phyloP scores from a whole-genome alignment of 768 basidiomycete genomes.

The Suillus occidentalis region DNA sequence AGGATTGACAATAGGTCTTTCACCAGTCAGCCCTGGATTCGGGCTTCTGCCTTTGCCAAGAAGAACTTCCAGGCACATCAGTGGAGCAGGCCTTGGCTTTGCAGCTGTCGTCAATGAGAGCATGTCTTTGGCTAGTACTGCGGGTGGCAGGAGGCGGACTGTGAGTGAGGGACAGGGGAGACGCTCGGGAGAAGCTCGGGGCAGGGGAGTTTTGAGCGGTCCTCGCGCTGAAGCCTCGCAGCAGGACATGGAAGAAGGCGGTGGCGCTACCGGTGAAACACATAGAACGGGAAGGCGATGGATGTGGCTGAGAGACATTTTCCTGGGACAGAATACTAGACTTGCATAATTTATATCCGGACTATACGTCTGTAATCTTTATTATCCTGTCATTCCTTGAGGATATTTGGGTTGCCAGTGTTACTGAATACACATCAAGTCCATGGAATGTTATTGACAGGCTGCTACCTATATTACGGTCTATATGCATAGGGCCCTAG shows the following conservation, averaged over 20 bases:
- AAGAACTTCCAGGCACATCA: constrained; percentile 38
- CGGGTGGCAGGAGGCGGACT: constrained; percentile 40
- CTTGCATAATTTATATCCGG: background rate
- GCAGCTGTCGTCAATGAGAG: constrained; percentile 32
- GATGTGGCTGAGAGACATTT: constrained; percentile 28
- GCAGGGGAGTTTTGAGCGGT: constrained; percentile 12
- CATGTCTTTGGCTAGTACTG: constrained; percentile 11
- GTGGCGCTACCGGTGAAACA: background rate
- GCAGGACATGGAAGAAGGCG: constrained; percentile 9
- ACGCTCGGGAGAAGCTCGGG: constrained; percentile 13
- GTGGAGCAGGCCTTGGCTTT: constrained; percentile 30
- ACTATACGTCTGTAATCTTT: background rate
- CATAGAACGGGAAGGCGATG: constrained; percentile 21
- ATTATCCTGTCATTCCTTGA: background rate
- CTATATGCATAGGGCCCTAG: background rate
- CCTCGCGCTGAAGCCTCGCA: constrained; percentile 4
- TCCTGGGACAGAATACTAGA: constrained; percentile 5
- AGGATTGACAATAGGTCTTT: constrained; percentile 76
- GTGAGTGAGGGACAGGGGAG: constrained; percentile 46
- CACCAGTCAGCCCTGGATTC: constrained; percentile 78
- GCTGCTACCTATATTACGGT: background rate
- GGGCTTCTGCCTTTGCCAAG: constrained; percentile 58
- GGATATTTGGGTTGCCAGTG: background rate
- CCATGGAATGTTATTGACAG: background rate
- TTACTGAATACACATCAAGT: background rate